Conservation (phyloP, 441 rosid species). For the Gossypium schwendimanii region DNA sequence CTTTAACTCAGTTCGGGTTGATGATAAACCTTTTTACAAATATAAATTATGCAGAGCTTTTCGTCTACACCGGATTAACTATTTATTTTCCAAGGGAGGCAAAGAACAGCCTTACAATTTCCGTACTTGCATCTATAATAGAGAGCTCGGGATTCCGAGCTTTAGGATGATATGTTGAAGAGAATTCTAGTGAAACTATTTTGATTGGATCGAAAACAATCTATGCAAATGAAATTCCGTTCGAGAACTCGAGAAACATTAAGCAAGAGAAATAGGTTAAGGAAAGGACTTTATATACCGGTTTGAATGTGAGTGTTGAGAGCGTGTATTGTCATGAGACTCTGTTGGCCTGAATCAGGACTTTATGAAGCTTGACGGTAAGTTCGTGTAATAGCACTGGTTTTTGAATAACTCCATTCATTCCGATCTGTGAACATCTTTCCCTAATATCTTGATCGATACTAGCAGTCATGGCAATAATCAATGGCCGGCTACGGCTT, state of each 20-base stretch:
- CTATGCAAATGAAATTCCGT: background rate
- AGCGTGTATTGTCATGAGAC: constrained; percentile 20
- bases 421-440: constrained; percentile 58
- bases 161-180: background rate
- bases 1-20: too few relatives aligned
- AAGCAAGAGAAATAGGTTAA: background rate
- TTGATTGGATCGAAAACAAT: background rate
- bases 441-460: constrained; percentile 56
- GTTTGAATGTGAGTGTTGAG: constrained; percentile 26
- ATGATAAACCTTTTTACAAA: background rate
- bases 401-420: constrained; percentile 75
- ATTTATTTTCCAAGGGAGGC: background rate
- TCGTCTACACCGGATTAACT: too few relatives aligned
- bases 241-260: background rate
- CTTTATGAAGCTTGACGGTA: constrained; percentile 62
- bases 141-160: background rate
- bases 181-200: background rate
- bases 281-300: constrained; percentile 29
- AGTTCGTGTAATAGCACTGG: constrained; percentile 63
- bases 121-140: background rate
- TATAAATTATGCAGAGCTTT: background rate
- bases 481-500: constrained; percentile 63
- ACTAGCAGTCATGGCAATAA: constrained; percentile 57
- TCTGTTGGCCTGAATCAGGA: constrained; percentile 49
- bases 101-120: background rate